Base-by-base conservation (phyloP, 2,329 filamentous ascomycete species). In the Lasiodiplodia theobromae region DNA sequence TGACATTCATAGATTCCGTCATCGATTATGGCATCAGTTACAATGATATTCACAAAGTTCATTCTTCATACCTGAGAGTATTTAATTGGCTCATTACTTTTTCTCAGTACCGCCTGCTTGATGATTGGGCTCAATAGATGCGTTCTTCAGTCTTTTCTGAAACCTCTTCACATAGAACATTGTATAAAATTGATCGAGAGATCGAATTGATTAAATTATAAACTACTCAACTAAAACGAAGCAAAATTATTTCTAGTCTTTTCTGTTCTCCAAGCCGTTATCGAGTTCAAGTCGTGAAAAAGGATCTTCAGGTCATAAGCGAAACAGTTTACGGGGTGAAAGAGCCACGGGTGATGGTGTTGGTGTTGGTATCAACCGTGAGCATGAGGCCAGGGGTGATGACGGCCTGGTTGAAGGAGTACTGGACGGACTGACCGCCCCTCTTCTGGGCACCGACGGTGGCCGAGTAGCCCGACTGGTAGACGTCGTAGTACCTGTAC, bases 301-400 rank as follows among this genome's bases (percentile, higher is more conserved):
- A 16, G 1, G 40, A n/a, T 18, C 16, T 40, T 14, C 16, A n/a
- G 8, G 40, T 47, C 40, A 18, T 47, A 28, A 28, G 5, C 11
- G 18, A 47, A n/a, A 16, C 2, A 47, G 40, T n/a, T 56, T 21
- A 37, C n/a, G 16, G 23, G 25, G 23, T 28, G 51, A 53, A 53
- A 53, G 51, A 31, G 2, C 51, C 51, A 2, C 7, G 51, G 23
- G 23, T 31, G 25, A 53, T 53, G 12, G 23, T 53, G 23, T 53
- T 53, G 12, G 11, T 8, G 51, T 53, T 53, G 51, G 51, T 53
- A 12, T 53, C 2, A 3, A 53, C 51, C 25, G 51, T 53, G 10
- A 53, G 51, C 51, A 53, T 53, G 14, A 53, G 51, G 25, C 51
- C 51, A 23, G 51, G 14, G 23, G 23, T 53, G 25, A 53, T 53